A percentile compares a stretch with the other conserved stretches of the same genome.
These are phyloP conservation scores for Lanzia echinophila DNA, from an alignment of 2,329 filamentous ascomycete genomes.

Conservation along the genomic window DNA sequence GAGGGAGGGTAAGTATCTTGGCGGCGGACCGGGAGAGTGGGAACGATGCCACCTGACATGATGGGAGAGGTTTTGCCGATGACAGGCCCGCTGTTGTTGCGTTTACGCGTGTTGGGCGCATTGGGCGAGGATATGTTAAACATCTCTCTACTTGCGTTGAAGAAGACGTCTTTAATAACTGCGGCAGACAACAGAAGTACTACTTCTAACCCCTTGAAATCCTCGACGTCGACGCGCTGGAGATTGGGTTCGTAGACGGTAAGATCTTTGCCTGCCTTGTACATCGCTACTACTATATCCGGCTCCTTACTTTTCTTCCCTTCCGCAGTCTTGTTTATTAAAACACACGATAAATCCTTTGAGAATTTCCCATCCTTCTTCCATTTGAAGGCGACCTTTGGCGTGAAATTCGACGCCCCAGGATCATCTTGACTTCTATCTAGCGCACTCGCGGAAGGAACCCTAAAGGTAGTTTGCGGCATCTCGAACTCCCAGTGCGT, in stretches of 20 bases:
- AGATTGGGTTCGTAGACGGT: constrained; percentile 94
- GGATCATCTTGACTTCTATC: constrained; percentile 66
- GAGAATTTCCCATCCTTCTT: constrained; percentile 78
- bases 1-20: constrained; percentile 14
- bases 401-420: constrained; percentile 47
- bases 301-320: constrained; percentile 82
- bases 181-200: constrained; percentile 60
- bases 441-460: constrained; percentile 70
- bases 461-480: constrained; percentile 75
- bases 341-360: constrained; percentile 82
- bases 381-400: constrained; percentile 82
- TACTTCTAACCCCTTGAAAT: constrained; percentile 87
- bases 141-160: constrained; percentile 59
- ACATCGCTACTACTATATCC: constrained; percentile 90
- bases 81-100: constrained; percentile 26
- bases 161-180: constrained; percentile 59
- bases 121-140: constrained; percentile 63
- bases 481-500: constrained; percentile 90
- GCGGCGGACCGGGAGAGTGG: constrained; percentile 10
- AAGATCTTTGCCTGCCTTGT: constrained; percentile 61
- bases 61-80: constrained; percentile 21
- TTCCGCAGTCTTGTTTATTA: constrained; percentile 69
- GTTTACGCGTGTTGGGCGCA: constrained; percentile 22
- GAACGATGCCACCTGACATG: constrained; percentile 25
- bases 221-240: constrained; percentile 83